These are phyloP conservation scores for Saccharomycopsis sp. DNA, from an alignment of 805 yeast species.

Conservation along the genomic window DNA sequence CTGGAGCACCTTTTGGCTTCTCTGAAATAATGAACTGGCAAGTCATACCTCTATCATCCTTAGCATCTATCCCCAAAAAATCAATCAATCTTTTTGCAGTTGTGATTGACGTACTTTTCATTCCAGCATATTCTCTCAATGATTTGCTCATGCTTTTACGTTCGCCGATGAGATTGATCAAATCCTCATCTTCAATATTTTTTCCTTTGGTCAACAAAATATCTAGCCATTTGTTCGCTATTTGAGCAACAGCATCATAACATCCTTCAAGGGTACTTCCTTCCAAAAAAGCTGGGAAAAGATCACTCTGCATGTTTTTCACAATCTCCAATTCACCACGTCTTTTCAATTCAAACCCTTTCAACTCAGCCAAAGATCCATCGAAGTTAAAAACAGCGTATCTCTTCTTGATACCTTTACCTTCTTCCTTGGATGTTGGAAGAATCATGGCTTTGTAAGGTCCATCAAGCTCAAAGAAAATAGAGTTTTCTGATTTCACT, in stretches of 20 bases:
- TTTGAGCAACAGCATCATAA: conserved; percentile 82
- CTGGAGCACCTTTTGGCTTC: conserved; percentile 78
- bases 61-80: conserved; percentile 93
- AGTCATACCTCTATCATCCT: conserved; percentile 91
- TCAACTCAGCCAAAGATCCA: conserved; percentile 88
- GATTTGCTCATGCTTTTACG: conserved; percentile 93
- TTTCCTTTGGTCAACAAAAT: conserved; percentile 82
- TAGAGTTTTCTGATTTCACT: conserved; percentile 82
- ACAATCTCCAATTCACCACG: conserved; percentile 93
- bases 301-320: conserved; percentile 91
- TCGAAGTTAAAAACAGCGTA: conserved; percentile 96
- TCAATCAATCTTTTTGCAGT: conserved; percentile 93
- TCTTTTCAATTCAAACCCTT: conserved; percentile 94
- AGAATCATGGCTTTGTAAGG: conserved; percentile 96
- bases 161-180: conserved; percentile 91
- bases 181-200: conserved; percentile 86
- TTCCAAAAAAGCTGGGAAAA: conserved; percentile 83
- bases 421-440: conserved; percentile 97
- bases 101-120: conserved; percentile 91
- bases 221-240: conserved; percentile 95
- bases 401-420: conserved; percentile 90
- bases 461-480: conserved; percentile 97
- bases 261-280: conserved; percentile 76
- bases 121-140: conserved; percentile 79
- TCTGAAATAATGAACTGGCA: conserved; percentile 88